Conservation (phyloP, 441 rosid species). For the Arabidopsis lyrata region DNA sequence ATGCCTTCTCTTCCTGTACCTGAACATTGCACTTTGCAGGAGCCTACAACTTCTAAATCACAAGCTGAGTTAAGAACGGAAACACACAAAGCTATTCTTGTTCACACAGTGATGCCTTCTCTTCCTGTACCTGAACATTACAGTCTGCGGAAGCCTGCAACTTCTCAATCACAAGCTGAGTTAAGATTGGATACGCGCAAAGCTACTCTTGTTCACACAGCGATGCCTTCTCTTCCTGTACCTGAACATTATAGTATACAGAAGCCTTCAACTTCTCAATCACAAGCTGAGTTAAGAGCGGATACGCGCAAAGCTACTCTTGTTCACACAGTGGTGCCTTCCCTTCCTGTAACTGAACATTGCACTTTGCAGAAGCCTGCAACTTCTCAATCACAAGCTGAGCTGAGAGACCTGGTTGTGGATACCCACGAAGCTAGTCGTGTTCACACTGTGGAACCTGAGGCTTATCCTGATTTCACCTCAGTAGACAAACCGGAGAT, state of each 20-base stretch:
- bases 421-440: slow-evolving; percentile 12
- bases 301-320: background rate
- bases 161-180: slow-evolving; percentile 39
- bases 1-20: slow-evolving; percentile 43
- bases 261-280: slow-evolving; percentile 36
- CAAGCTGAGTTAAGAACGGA: slow-evolving; percentile 32
- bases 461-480: slow-evolving; percentile 33
- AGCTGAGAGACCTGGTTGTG: slow-evolving; percentile 11
- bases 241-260: slow-evolving; percentile 45
- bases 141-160: slow-evolving; percentile 39
- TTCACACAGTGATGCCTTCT: slow-evolving; percentile 26
- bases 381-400: slow-evolving; percentile 46
- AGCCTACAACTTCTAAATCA: slow-evolving; percentile 32
- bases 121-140: slow-evolving; percentile 42
- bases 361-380: slow-evolving; percentile 48
- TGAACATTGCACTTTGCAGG: slow-evolving; percentile 43
- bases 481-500: slow-evolving; percentile 41
- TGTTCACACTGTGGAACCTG: slow-evolving; percentile 25
- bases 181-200: background rate
- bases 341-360: slow-evolving; percentile 47
- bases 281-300: slow-evolving; percentile 36
- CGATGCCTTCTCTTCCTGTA: slow-evolving; percentile 41
- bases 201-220: background rate
- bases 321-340: slow-evolving; percentile 25
- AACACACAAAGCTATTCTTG: background rate